These are phyloP conservation scores for Peronospora belbahrii DNA, from an alignment of 352 stramenopile genomes.

Conservation along the genomic window DNA sequence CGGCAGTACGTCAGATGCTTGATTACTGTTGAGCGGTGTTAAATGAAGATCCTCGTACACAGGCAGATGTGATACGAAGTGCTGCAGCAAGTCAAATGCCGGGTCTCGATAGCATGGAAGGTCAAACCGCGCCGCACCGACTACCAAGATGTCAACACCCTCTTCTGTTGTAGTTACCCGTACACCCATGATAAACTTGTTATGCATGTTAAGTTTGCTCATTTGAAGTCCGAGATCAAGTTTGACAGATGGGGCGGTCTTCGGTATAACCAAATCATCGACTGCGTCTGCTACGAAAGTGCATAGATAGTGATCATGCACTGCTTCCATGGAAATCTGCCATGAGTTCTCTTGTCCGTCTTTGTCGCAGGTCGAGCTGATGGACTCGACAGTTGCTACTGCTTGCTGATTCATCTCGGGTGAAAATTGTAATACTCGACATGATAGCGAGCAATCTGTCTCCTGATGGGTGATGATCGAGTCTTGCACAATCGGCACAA, in stretches of 20 bases:
- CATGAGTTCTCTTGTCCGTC: conserved; percentile 19
- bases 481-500: conserved; percentile 46
- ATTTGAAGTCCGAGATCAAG: conserved; percentile 24
- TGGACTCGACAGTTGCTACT: conserved; percentile 42
- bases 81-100: conserved; percentile 43
- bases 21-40: conserved; percentile 9
- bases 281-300: conserved; percentile 30
- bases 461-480: conserved; percentile 29
- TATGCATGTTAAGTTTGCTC: conserved; percentile 32
- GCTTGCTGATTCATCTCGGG: conserved; percentile 15
- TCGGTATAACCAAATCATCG: conserved; percentile 9
- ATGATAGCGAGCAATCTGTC: conserved; percentile 20
- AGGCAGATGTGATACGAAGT: conserved; percentile 43
- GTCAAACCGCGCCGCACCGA: conserved; percentile 33
- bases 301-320: conserved; percentile 46
- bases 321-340: conserved; percentile 46
- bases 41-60: conserved; percentile 62
- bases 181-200: conserved; percentile 26
- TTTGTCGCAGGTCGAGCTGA: conserved; percentile 15
- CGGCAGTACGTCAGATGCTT: conserved; percentile 5
- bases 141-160: conserved; percentile 32
- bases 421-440: conserved; percentile 34
- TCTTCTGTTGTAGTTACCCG: conserved; percentile 14
- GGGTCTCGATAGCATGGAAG: conserved; percentile 20
- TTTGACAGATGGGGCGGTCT: conserved; percentile 12